A percentile compares a stretch with the other conserved stretches of the same genome.
These are phyloP conservation scores for Trypanosoma conorhini DNA, from an alignment of 208 protist genomes.

Conservation along the genomic window DNA sequence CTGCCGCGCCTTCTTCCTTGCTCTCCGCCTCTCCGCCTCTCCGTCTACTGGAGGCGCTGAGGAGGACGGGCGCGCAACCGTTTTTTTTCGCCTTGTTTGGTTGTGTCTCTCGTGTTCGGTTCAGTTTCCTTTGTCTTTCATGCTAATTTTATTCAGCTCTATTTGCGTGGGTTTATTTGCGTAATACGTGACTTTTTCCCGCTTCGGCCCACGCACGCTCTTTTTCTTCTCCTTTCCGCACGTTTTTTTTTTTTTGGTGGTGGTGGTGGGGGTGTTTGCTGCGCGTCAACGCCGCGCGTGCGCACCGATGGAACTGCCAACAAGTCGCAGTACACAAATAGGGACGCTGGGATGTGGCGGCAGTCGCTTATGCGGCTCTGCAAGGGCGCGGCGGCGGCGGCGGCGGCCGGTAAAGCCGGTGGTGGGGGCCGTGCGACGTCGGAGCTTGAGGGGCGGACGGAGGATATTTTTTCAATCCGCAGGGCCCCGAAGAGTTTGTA, in stretches of 20 bases:
- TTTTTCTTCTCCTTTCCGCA: too few relatives aligned
- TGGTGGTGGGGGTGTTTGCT: too few relatives aligned
- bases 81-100: too few relatives aligned
- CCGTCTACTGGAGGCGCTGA: neutral
- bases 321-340: neutral
- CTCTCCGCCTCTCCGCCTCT: neutral
- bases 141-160: too few relatives aligned
- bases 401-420: neutral
- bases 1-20: too few relatives aligned
- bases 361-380: constrained; percentile 13
- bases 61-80: neutral
- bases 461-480: constrained; percentile 72
- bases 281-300: too few relatives aligned
- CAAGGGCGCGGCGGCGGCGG: constrained; percentile 4
- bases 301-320: neutral
- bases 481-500: constrained; percentile 74
- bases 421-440: neutral
- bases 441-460: constrained; percentile 31
- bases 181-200: too few relatives aligned
- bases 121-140: too few relatives aligned
- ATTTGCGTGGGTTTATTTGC: too few relatives aligned
- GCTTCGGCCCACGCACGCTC: too few relatives aligned
- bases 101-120: too few relatives aligned
- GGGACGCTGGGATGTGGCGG: constrained; percentile 10
- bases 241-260: constrained; percentile 7